phyloP scores from a whole-genome alignment of 352 stramenopile genomes.

The Phytophthora tentaculata region DNA sequence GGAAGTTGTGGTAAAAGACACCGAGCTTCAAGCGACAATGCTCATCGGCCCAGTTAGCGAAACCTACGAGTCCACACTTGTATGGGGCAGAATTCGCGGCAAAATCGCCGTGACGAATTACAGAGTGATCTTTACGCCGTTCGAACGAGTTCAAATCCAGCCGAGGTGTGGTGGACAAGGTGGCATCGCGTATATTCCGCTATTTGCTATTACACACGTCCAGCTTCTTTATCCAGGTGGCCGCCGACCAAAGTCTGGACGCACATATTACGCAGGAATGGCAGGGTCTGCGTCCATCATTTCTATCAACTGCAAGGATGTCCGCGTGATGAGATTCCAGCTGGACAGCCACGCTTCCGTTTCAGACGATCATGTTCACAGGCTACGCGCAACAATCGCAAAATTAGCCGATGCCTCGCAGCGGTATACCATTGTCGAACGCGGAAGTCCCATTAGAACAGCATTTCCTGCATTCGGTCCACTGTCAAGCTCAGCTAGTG shows the following conservation, averaged over 20 bases:
- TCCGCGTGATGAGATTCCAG: slow-evolving; percentile 74
- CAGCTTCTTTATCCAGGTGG: slow-evolving; percentile 69
- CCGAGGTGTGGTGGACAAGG: slow-evolving; percentile 44
- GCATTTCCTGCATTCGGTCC: slow-evolving; percentile 26
- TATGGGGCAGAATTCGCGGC: slow-evolving; percentile 75
- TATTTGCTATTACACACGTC: slow-evolving; percentile 72
- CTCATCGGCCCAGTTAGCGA: slow-evolving; percentile 69
- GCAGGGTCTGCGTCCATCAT: slow-evolving; percentile 54
- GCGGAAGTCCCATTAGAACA: slow-evolving; percentile 15
- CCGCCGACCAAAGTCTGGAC: slow-evolving; percentile 57
- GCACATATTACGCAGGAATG: slow-evolving; percentile 57
- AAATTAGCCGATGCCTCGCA: slow-evolving; percentile 67
- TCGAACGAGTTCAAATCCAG: slow-evolving; percentile 57
- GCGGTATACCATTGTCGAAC: slow-evolving; percentile 48
- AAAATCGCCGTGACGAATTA: slow-evolving; percentile 80
- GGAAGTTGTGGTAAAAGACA: slow-evolving; percentile 49
- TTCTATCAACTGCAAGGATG: slow-evolving; percentile 81
- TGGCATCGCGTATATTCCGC: slow-evolving; percentile 68
- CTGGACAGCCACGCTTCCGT: slow-evolving; percentile 53
- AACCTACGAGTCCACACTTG: slow-evolving; percentile 54
- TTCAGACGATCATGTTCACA: slow-evolving; percentile 61
- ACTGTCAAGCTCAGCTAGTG: slow-evolving; percentile 9
- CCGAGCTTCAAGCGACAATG: slow-evolving; percentile 58
- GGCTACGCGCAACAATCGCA: slow-evolving; percentile 54
- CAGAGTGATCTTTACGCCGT: slow-evolving; percentile 72